phyloP scores from a whole-genome alignment of 345 rosid genomes.

The Fremontodendron californicum region DNA sequence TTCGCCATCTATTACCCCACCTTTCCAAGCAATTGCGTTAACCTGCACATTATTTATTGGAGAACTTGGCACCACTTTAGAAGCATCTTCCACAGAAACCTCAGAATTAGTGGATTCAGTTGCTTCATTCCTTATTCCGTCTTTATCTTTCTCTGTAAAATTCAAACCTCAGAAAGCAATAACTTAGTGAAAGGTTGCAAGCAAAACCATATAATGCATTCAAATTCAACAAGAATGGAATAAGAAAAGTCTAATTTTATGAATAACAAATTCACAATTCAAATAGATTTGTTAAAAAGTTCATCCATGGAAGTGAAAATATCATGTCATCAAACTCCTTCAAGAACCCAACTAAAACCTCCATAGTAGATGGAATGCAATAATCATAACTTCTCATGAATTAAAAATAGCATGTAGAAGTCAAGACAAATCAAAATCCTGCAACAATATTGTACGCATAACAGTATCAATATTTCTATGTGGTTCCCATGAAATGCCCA shows the following conservation, averaged over 20 bases:
- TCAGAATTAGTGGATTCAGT: slow-evolving; percentile 13
- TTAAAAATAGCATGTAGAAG: background rate
- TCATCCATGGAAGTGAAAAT: background rate
- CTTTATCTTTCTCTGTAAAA: slow-evolving; percentile 30
- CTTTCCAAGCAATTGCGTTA: slow-evolving; percentile 16
- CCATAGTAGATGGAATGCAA: background rate
- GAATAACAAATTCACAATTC: background rate
- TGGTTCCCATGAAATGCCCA: background rate
- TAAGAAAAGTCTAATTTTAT: background rate
- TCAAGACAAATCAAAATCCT: background rate
- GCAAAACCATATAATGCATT: background rate
- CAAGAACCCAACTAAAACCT: background rate
- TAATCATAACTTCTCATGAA: background rate
- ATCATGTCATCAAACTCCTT: background rate
- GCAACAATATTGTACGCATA: background rate
- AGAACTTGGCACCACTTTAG: slow-evolving; percentile 13
- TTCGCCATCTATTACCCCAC: slow-evolving; percentile 3
- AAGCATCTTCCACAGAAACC: slow-evolving; percentile 22
- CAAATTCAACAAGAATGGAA: background rate
- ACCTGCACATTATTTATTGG: slow-evolving; percentile 13
- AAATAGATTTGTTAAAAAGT: background rate
- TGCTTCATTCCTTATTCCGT: slow-evolving; percentile 11
- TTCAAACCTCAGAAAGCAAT: slow-evolving; percentile 13
- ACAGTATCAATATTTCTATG: background rate
- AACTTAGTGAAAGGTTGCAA: slow-evolving; percentile 6